A percentile compares a stretch with the other conserved stretches of the same genome.
phyloP scores from a whole-genome alignment of 257 asterid genomes.

The Anisodus tanguticus region DNA sequence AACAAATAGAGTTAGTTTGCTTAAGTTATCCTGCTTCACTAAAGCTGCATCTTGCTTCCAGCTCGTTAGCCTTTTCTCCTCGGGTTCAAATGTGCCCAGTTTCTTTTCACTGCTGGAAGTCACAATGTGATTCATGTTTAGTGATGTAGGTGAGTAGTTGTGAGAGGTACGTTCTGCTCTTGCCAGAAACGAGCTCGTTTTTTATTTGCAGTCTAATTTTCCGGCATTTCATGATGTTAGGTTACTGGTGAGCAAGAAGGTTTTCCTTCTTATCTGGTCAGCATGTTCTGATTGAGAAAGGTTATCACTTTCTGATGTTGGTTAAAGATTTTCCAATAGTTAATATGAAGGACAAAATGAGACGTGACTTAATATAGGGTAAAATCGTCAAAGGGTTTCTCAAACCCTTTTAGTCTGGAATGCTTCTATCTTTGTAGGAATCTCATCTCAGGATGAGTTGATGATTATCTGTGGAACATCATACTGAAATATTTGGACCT shows the following conservation, averaged over 20 bases:
- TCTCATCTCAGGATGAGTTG: not conserved
- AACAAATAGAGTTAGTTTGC: not conserved
- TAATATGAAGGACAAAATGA: not conserved
- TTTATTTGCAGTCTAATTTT: not conserved
- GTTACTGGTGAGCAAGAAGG: not conserved
- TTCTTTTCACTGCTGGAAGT: not conserved
- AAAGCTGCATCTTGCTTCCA: not conserved
- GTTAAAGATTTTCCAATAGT: not conserved
- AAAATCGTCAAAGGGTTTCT: not conserved
- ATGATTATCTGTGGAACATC: not conserved
- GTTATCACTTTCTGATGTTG: not conserved
- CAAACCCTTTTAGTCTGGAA: not conserved
- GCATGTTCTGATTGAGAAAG: not conserved
- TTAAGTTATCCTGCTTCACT: not conserved
- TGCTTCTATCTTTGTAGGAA: not conserved
- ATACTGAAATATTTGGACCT: conserved; percentile 9
- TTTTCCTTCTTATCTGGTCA: not conserved
- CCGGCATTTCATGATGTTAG: not conserved
- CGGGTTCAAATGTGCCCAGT: not conserved
- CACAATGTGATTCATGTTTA: not conserved
- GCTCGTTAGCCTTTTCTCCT: not conserved
- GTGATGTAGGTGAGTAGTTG: not conserved
- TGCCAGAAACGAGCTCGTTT: not conserved
- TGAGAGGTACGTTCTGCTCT: not conserved
- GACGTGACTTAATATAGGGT: not conserved